Conservation (phyloP, 495 filamentous ascomycete species). For the Thermochaetoides thermophila region DNA sequence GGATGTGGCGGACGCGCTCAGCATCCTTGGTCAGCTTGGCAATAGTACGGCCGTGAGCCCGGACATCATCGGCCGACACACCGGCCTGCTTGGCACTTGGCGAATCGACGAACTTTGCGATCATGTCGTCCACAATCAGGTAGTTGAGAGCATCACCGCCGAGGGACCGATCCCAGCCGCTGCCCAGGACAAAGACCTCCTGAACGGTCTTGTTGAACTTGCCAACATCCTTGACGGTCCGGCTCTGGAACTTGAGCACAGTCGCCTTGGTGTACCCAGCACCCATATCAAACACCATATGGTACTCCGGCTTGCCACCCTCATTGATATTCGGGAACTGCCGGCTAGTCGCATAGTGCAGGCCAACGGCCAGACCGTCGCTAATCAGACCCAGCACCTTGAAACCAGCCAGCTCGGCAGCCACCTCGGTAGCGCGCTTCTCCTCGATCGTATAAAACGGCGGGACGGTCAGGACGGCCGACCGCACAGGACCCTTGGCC, state of each 20-base stretch:
- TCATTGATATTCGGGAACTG: constrained; percentile 74
- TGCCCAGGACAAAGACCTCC: constrained; percentile 74
- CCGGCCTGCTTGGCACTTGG: constrained; percentile 53
- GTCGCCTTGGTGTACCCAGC: constrained; percentile 96
- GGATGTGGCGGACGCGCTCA: constrained; percentile 71
- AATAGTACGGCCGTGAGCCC: constrained; percentile 65
- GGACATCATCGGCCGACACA: constrained; percentile 44
- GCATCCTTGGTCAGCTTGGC: constrained; percentile 85
- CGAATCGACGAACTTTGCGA: constrained; percentile 57
- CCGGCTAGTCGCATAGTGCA: constrained; percentile 87
- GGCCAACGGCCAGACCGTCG: constrained; percentile 80
- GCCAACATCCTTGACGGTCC: constrained; percentile 79
- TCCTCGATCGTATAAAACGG: constrained; percentile 81
- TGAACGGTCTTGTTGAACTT: constrained; percentile 94
- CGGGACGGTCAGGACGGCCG: constrained; percentile 84
- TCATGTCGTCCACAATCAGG: constrained; percentile 76
- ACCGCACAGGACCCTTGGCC: constrained; percentile 56
- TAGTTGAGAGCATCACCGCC: constrained; percentile 84
- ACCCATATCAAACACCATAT: constrained; percentile 95
- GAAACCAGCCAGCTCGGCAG: constrained; percentile 75
- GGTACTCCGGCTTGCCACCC: constrained; percentile 77
- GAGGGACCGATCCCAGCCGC: constrained; percentile 77
- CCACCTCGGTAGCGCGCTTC: constrained; percentile 64
- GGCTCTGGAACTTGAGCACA: constrained; percentile 76
- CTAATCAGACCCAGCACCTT: constrained; percentile 72